Base-by-base conservation (phyloP, 495 filamentous ascomycete genomes). In the Darksidea phi region DNA sequence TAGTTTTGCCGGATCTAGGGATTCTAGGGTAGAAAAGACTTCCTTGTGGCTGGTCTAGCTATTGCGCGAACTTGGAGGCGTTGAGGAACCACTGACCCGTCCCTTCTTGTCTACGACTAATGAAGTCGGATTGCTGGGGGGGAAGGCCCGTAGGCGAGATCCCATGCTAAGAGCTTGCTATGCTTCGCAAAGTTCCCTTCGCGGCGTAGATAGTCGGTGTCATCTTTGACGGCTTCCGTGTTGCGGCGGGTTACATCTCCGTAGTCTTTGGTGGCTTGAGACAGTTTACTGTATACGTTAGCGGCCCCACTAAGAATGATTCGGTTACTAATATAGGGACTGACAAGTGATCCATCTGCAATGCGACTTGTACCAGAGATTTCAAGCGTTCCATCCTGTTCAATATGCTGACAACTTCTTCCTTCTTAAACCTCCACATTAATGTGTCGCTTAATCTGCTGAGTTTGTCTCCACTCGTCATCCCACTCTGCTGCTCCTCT, bases 41-140 rank as follows among this genome's bases (percentile, higher is more conserved):
- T 23, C 65, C 46, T 15, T 66, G 67, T 6, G 32, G n/a, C 24
- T 54, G 66, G 12, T 68, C n/a, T 7, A 67, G 48, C 75, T 74
- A 79, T 8, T 60, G 55, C 23, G 71, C 61, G 52, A 75, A 75
- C 26, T 75, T 70, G 7, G 45, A 1, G 0, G 71, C 71, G 13
- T 74, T 53, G 1, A 78, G 52, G 43, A 79, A 72, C 76, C 77
- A 79, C 28, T 67, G 66, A 8, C 72, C 73, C 1, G 77, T 77
- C 15, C 69, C 76, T 32, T 68, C 54, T 32, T 75, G 72, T 57
- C 73, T 63, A 21, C 64, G 59, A 20, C 47, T 54, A 41, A 77
- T 61, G 46, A 69, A 63, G 52, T 74, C 74, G 23, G 52, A 59
- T 23, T 78, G 73, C 46, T 76, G 70, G 12, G 64, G 48, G 15